Conservation (phyloP, 2,329 filamentous ascomycete genomes). For the Cladosporium sphaerospermum region DNA sequence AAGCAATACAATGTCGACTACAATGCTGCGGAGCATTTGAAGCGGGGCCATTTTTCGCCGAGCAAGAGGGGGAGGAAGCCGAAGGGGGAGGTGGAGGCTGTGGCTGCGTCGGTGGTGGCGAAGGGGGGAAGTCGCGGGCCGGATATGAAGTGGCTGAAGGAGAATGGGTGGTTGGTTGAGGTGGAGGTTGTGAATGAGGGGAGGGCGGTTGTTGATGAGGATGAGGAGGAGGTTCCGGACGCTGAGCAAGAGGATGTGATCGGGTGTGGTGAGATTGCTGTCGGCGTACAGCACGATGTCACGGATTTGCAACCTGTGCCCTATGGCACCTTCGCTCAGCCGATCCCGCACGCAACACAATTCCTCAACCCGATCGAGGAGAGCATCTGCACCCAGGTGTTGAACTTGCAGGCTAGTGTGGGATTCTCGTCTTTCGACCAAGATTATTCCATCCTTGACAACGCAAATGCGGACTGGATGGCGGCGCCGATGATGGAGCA, state of each 20-base stretch:
- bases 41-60: conserved; percentile 80
- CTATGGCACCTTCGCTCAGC: no score
- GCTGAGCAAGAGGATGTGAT: no score
- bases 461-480: background rate
- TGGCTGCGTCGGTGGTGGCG: conserved; percentile 56
- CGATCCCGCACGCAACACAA: background rate
- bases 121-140: conserved; percentile 44
- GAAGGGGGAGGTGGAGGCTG: conserved; percentile 50
- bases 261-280: no score
- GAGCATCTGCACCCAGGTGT: conserved; percentile 10
- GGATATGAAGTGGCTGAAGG: conserved; percentile 41
- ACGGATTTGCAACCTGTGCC: no score
- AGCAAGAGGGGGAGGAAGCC: conserved; percentile 52
- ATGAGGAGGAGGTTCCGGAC: no score
- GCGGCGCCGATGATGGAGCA: conserved; percentile 18
- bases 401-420: conserved; percentile 10
- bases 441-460: background rate
- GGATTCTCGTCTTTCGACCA: conserved; percentile 9
- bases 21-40: conserved; percentile 85
- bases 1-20: conserved; percentile 91
- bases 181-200: conserved; percentile 35
- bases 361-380: conserved; percentile 11
- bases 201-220: background rate
- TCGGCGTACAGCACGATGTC: no score
- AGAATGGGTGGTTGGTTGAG: conserved; percentile 39